Evolutionary conservation across 2,329 filamentous ascomycete genomes (phyloP).

Genomic region (Aphanoascus verrucosus): DNA sequence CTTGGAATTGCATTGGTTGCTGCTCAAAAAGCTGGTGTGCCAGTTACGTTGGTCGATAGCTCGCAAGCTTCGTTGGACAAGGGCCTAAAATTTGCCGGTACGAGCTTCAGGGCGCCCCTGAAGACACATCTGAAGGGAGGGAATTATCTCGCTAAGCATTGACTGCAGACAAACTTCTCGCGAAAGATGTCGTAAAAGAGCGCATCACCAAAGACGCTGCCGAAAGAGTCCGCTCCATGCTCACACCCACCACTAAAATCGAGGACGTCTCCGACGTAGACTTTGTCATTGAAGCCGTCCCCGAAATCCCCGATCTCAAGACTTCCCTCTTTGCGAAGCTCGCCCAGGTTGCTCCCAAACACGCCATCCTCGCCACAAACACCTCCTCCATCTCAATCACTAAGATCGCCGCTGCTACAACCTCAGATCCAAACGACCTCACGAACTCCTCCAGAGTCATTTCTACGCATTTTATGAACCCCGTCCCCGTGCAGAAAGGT

Average conservation of each 20-base stretch:
- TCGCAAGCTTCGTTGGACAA: constrained; percentile 79
- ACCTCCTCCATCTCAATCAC: constrained; percentile 99
- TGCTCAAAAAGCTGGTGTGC: constrained; percentile 68
- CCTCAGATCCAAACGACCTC: constrained; percentile 64
- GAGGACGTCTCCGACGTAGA: constrained; percentile 73
- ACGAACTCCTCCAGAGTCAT: constrained; percentile 78
- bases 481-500: constrained; percentile 89
- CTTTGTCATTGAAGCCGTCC: constrained; percentile 96
- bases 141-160: not conserved
- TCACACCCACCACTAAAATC: constrained; percentile 61
- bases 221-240: constrained; percentile 56
- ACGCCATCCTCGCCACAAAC: constrained; percentile 91
- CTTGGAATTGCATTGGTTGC: constrained; percentile 93
- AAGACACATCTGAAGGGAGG: not conserved
- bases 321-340: constrained; percentile 75
- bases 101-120: constrained; percentile 14
- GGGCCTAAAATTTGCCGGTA: constrained; percentile 78
- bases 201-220: constrained; percentile 75
- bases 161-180: constrained; percentile 68
- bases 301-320: constrained; percentile 82
- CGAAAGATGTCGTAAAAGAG: constrained; percentile 83
- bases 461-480: constrained; percentile 99
- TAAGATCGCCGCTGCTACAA: constrained; percentile 80
- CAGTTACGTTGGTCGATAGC: constrained; percentile 75
- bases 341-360: constrained; percentile 66